Base-by-base conservation (phyloP, 129 eudicot genomes). In the Lactuca saligna region DNA sequence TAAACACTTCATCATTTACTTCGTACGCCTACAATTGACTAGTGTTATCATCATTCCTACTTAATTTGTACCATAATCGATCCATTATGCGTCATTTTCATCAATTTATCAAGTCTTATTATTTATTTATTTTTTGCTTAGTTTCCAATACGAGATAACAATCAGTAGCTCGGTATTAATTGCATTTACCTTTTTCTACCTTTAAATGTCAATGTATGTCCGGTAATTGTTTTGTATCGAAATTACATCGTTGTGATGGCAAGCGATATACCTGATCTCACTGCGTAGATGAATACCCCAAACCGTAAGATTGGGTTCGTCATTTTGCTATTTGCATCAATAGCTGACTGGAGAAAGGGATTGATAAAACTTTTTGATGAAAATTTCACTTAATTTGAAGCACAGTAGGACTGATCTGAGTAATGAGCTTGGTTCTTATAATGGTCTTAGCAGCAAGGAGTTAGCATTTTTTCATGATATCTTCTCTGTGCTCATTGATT, bases 1-100 rank as follows among this genome's bases (percentile, higher is more conserved):
- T 73, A 73, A 25, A 41, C 48, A 39, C 78, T 54, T 11, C 20
- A 0, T 53, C 57, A 35, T 35, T 6, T 39, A 20, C 57, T 14
- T 38, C 9, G 55, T 6, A 41, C 54, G 44, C 57, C 69, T 76
- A 37, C 54, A 61, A 37, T 61, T 17, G 38, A 12, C 69, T 60
- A 59, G 74, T 56, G 69, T 74, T 46, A 41, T 20, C 66, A 60
- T 34, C 9, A 59, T 8, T 17, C 54, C 32, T 34, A 60, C 55
- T 68, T 56, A 9, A 55, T 20, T 3, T 65, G 5, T 32, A 14
- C 25, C 39, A 5, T 51, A 11, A 44, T 64, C 9, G 17, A 59
- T 15, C 35, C 41, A 44, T 34, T 15, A 73, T 51, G 63, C 2
- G 7, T 53, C 39, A 5, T 42, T 12, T 61, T 31, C 17, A 15